A percentile compares a stretch with the other conserved stretches of the same genome.
These are phyloP conservation scores for Chaetothyriales sp. DNA, from an alignment of 2,329 filamentous ascomycete genomes.

Conservation along the genomic window DNA sequence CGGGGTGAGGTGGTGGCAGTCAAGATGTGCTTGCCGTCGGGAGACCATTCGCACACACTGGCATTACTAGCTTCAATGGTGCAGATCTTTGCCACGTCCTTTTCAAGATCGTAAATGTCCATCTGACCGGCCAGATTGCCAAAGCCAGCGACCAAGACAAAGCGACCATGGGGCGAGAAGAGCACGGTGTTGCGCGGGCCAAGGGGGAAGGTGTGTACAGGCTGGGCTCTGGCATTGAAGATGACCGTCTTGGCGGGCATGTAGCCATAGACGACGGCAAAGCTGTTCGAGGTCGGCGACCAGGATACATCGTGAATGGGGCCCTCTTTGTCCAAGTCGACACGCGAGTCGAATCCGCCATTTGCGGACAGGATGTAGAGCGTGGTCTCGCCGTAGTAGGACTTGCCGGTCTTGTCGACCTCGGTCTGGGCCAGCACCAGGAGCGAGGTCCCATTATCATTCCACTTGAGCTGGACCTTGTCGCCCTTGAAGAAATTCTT, in stretches of 20 bases:
- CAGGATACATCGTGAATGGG: conserved; percentile 97
- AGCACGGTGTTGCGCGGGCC: conserved; percentile 84
- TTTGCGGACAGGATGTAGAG: conserved; percentile 88
- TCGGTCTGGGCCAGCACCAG: conserved; percentile 95
- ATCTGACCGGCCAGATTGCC: conserved; percentile 95
- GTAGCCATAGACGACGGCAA: conserved; percentile 92
- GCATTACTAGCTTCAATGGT: conserved; percentile 93
- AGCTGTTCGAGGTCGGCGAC: conserved; percentile 95
- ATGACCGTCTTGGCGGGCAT: conserved; percentile 99
- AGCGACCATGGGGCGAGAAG: conserved; percentile 86
- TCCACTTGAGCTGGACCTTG: conserved; percentile 98
- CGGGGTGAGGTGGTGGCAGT: conserved; percentile 95
- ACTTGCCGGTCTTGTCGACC: conserved; percentile 96
- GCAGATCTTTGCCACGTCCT: conserved; percentile 80
- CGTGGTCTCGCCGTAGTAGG: conserved; percentile 96
- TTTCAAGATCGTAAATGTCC: conserved; percentile 91
- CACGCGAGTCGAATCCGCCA: conserved; percentile 79
- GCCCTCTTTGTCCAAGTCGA: conserved; percentile 88
- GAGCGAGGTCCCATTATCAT: conserved; percentile 73
- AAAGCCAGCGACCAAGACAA: conserved; percentile 87
- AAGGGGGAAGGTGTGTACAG: conserved; percentile 72
- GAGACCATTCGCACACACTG: conserved; percentile 93
- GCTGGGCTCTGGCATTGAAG: conserved; percentile 76
- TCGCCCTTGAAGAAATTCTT: conserved; percentile 99
- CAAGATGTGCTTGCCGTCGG: conserved; percentile 86